Evolutionary conservation across 129 eudicot genomes (phyloP).

Genomic region (Mikania micrantha): DNA sequence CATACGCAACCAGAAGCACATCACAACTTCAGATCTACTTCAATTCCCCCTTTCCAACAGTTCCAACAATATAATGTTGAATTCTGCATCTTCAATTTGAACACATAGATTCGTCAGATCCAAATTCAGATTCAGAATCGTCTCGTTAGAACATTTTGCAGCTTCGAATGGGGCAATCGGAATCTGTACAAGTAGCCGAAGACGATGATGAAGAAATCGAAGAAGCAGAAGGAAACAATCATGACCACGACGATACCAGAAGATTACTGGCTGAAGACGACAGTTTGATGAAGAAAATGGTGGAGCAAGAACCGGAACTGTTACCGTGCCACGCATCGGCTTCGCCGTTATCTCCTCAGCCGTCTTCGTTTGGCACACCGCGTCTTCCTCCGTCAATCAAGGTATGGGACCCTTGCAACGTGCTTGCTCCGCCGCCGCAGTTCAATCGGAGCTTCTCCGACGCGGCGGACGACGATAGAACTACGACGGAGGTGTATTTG

Average conservation of each 20-base stretch:
- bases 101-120: background rate
- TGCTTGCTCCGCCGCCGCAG: slow-evolving; percentile 73
- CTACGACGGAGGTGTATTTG: slow-evolving; percentile 63
- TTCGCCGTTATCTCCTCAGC: slow-evolving; percentile 91
- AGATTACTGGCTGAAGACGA: slow-evolving; percentile 27
- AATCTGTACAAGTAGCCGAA: slow-evolving; percentile 52
- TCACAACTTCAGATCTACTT: slow-evolving; percentile 34
- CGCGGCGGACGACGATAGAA: slow-evolving; percentile 44
- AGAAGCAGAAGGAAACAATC: slow-evolving; percentile 37
- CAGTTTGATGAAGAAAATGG: slow-evolving; percentile 51
- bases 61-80: background rate
- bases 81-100: slow-evolving; percentile 2
- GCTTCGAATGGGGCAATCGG: slow-evolving; percentile 62
- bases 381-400: slow-evolving; percentile 81
- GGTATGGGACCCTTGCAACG: slow-evolving; percentile 99
- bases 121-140: slow-evolving; percentile 3
- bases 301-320: slow-evolving; percentile 91
- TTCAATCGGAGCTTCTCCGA: slow-evolving; percentile 49
- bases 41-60: background rate
- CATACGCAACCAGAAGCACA: slow-evolving; percentile 17
- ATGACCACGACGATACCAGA: slow-evolving; percentile 21
- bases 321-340: slow-evolving; percentile 96
- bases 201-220: slow-evolving; percentile 48
- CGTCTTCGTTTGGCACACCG: slow-evolving; percentile 83
- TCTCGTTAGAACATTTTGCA: background rate